phyloP scores from a whole-genome alignment of 1,139 yeast genomes.

The Yamadazyma diddensiae region DNA sequence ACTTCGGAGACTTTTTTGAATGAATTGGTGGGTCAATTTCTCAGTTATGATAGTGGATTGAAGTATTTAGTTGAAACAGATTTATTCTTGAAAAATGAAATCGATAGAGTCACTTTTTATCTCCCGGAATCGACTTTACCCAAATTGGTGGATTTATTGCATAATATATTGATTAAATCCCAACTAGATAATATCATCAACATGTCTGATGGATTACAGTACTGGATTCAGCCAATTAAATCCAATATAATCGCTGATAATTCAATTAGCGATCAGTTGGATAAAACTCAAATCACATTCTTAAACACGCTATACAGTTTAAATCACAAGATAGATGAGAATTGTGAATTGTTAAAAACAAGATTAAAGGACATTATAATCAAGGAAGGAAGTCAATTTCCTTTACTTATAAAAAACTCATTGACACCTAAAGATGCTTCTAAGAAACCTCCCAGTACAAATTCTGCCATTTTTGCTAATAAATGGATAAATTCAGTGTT shows the following conservation, averaged over 20 bases:
- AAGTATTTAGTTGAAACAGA: constrained; percentile 54
- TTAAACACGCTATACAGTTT: constrained; percentile 50
- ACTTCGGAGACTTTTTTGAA: constrained; percentile 58
- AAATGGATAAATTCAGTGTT: constrained; percentile 69
- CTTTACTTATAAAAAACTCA: constrained; percentile 26
- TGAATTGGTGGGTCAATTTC: constrained; percentile 28
- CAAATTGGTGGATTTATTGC: constrained; percentile 54
- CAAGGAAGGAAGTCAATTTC: constrained; percentile 32
- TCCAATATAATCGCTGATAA: constrained; percentile 4
- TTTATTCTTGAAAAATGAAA: constrained; percentile 57
- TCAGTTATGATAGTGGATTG: constrained; percentile 10
- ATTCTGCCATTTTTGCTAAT: constrained; percentile 46
- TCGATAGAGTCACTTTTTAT: constrained; percentile 51
- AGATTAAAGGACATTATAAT: constrained; percentile 50
- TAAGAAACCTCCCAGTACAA: constrained; percentile 6
- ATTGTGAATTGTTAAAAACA: constrained; percentile 46
- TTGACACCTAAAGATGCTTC: constrained; percentile 10
- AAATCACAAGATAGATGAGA: constrained; percentile 52
- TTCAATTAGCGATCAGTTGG: not conserved
- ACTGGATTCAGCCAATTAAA: constrained; percentile 12
- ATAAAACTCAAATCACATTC: constrained; percentile 17
- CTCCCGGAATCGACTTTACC: constrained; percentile 54
- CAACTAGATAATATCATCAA: constrained; percentile 39
- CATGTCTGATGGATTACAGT: constrained; percentile 12
- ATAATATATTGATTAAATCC: constrained; percentile 60